Evolutionary conservation across 169 alveolate genomes (phyloP).

Genomic region (Plasmodium gonderi): DNA sequence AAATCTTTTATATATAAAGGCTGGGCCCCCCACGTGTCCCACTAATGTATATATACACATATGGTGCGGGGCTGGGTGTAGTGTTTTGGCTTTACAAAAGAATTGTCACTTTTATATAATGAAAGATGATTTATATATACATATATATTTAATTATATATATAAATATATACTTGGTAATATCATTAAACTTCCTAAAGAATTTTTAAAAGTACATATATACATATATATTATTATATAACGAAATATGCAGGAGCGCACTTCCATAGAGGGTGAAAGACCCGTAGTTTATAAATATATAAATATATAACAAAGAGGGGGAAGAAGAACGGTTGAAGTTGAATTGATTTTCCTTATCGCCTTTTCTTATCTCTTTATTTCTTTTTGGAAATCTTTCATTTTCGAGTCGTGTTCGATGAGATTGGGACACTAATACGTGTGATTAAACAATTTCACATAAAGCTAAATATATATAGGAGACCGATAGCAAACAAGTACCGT

Average conservation of each 20-base stretch:
- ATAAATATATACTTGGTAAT: too few species aligned
- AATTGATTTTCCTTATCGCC: slow-evolving; percentile 42
- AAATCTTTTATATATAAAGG: slow-evolving; percentile 75
- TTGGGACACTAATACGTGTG: slow-evolving; percentile 88
- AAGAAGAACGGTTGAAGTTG: background rate
- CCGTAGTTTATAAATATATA: slow-evolving; percentile 84
- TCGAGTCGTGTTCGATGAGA: slow-evolving; percentile 83
- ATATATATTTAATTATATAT: too few species aligned
- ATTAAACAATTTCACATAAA: slow-evolving; percentile 89
- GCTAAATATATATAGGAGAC: slow-evolving; percentile 92
- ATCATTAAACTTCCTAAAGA: too few species aligned
- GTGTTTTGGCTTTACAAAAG: background rate
- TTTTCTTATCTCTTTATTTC: slow-evolving; percentile 10
- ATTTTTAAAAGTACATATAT: background rate
- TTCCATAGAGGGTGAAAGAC: slow-evolving; percentile 93
- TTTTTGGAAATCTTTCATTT: background rate
- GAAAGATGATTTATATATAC: background rate
- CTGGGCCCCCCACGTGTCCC: slow-evolving; percentile 85
- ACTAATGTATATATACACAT: slow-evolving; percentile 2
- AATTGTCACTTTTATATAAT: background rate
- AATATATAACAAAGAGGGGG: background rate
- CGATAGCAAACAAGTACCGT: slow-evolving; percentile 95
- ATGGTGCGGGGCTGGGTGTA: background rate
- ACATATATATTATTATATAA: background rate
- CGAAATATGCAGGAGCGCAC: slow-evolving; percentile 78